phyloP scores from a whole-genome alignment of 108 stramenopile genomes.

The Licmophora abbreviata region DNA sequence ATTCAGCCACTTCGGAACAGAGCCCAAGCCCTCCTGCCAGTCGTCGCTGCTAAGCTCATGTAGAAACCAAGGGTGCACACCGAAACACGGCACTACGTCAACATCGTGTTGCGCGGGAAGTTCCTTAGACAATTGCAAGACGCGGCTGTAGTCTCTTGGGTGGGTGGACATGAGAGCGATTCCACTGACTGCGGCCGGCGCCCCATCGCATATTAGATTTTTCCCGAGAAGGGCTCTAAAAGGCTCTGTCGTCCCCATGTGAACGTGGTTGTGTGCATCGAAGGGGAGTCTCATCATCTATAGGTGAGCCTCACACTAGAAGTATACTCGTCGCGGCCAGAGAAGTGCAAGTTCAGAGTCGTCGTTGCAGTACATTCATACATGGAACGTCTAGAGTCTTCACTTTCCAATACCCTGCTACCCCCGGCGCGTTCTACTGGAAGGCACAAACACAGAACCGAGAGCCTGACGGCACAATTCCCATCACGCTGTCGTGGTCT shows the following conservation, averaged over 20 bases:
- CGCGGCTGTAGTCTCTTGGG: conserved; percentile 58
- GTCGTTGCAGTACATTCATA: neutral
- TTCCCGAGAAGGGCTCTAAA: conserved; percentile 2
- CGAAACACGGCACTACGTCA: conserved; percentile 58
- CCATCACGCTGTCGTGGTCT: too few species aligned
- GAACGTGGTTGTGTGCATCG: conserved; percentile 81
- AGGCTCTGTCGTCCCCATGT: conserved; percentile 47
- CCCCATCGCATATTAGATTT: neutral
- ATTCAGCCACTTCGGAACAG: conserved; percentile 35
- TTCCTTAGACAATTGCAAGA: conserved; percentile 17
- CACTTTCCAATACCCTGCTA: too few species aligned
- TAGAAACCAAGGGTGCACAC: conserved; percentile 84
- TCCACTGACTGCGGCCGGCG: conserved; percentile 29
- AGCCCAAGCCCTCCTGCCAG: conserved; percentile 7
- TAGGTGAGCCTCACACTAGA: too few species aligned
- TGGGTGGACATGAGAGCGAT: conserved; percentile 85
- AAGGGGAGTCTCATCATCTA: conserved; percentile 31
- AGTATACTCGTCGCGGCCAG: too few species aligned
- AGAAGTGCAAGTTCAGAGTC: neutral
- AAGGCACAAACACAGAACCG: too few species aligned
- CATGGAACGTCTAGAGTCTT: too few species aligned
- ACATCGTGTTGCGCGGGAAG: conserved; percentile 4
- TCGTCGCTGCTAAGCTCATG: conserved; percentile 23
- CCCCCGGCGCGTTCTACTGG: too few species aligned
- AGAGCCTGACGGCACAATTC: too few species aligned